Evolutionary conservation across 2,329 filamentous ascomycete species (phyloP).

Genomic region (Penicillium sp.): DNA sequence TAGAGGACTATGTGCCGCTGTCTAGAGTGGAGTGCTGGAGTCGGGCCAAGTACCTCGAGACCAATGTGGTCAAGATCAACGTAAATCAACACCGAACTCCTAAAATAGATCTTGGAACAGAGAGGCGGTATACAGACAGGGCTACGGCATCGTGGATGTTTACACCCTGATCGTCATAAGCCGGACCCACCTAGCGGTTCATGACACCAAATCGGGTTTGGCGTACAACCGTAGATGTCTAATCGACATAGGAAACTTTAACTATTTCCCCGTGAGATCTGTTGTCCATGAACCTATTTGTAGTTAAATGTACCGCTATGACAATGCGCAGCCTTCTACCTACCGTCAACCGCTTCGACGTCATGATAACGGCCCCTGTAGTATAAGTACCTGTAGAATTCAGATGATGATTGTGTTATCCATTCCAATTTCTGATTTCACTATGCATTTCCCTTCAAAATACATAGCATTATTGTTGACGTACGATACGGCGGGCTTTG

Average conservation of each 20-base stretch:
- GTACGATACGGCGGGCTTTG: background rate
- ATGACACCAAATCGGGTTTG: conserved; percentile 1
- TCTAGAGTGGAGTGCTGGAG: too few species aligned
- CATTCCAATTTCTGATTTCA: background rate
- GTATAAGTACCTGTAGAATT: background rate
- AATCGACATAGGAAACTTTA: background rate
- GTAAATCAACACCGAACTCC: too few species aligned
- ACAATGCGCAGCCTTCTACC: background rate
- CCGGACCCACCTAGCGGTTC: conserved; percentile 1
- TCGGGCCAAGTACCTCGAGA: too few species aligned
- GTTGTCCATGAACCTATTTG: background rate
- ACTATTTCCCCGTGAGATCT: background rate
- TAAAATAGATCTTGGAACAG: background rate
- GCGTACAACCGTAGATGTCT: background rate
- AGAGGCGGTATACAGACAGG: background rate
- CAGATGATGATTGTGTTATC: background rate
- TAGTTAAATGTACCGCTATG: background rate
- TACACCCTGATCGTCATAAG: background rate
- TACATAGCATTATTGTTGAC: background rate
- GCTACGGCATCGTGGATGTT: background rate
- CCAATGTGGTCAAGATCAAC: too few species aligned
- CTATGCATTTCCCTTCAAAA: background rate
- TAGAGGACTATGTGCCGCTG: too few species aligned
- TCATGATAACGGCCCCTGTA: background rate
- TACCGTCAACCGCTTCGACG: background rate